phyloP scores from a whole-genome alignment of 768 basidiomycete species.

The Coprinopsis marcescibilis region DNA sequence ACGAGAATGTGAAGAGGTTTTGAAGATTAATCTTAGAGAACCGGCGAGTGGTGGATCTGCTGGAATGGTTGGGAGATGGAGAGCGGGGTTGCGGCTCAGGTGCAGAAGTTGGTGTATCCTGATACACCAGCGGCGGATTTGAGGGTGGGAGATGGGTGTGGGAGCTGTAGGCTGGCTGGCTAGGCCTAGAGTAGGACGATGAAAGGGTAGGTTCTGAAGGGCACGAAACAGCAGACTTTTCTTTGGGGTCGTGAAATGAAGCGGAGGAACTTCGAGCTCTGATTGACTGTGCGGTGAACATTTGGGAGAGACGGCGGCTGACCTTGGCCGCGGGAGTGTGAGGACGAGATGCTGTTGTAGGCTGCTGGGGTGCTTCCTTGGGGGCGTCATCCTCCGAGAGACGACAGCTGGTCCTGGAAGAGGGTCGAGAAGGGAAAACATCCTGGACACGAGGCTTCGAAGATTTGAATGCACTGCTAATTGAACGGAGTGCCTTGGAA shows the following conservation, averaged over 20 bases:
- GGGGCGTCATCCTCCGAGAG: constrained; percentile 10
- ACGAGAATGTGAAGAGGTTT: constrained; percentile 33
- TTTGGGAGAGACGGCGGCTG: constrained; percentile 32
- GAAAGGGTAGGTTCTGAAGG: constrained; percentile 16
- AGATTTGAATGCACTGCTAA: constrained; percentile 30
- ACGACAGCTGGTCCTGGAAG: constrained; percentile 13
- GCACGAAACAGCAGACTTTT: constrained; percentile 19
- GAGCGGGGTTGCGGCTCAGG: constrained; percentile 2
- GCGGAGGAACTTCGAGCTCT: constrained; percentile 19
- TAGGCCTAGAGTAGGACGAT: constrained; percentile 12
- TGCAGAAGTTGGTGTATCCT: constrained; percentile 3
- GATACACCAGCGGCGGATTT: constrained; percentile 9
- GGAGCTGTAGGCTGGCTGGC: constrained; percentile 7
- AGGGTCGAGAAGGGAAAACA: constrained; percentile 17
- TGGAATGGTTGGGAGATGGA: constrained; percentile 22
- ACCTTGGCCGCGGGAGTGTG: constrained; percentile 31
- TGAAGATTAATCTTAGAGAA: constrained; percentile 35
- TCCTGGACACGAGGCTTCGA: constrained; percentile 36
- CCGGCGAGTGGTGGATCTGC: constrained; percentile 24
- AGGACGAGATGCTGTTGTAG: constrained; percentile 18
- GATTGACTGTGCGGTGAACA: constrained; percentile 25
- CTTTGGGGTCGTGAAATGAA: constrained; percentile 19
- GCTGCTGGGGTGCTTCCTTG: constrained; percentile 10
- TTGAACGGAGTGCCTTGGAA: constrained; percentile 38
- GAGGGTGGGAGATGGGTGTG: background rate